A percentile compares a stretch with the other conserved stretches of the same genome.
Conservation (phyloP, 2,329 filamentous ascomycete genomes). For the Monosporascus sp. region DNA sequence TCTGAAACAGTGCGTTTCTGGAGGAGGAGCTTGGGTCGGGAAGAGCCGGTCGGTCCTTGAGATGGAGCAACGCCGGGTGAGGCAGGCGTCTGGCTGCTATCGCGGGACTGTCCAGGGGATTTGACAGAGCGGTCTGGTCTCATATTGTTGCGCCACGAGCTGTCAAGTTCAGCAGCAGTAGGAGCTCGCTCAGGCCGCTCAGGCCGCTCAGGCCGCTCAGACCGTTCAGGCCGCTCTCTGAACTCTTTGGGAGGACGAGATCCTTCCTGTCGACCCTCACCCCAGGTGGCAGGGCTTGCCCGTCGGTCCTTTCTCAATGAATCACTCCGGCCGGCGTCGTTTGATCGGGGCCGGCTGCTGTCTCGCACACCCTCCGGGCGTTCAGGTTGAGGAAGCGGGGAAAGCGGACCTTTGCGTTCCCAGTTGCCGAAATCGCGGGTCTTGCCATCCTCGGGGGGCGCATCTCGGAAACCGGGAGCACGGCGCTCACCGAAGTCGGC, state of each 20-base stretch:
- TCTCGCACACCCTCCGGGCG: constrained; percentile 46
- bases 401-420: constrained; percentile 90
- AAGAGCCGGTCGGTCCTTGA: constrained; percentile 48
- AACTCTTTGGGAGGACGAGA: constrained; percentile 77
- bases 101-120: constrained; percentile 62
- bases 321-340: constrained; percentile 55
- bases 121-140: constrained; percentile 66
- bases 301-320: constrained; percentile 57
- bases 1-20: constrained; percentile 88
- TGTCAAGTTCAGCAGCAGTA: constrained; percentile 88
- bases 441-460: constrained; percentile 68
- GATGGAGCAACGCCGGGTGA: constrained; percentile 55
- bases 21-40: constrained; percentile 80
- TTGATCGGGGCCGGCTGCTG: constrained; percentile 46
- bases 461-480: constrained; percentile 57
- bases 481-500: constrained; percentile 61
- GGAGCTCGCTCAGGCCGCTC: constrained; percentile 61
- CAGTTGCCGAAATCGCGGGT: constrained; percentile 80
- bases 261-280: constrained; percentile 68
- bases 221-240: constrained; percentile 66
- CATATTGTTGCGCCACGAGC: constrained; percentile 90
- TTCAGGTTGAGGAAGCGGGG: constrained; percentile 57
- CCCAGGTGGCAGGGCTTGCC: constrained; percentile 71
- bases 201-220: constrained; percentile 53
- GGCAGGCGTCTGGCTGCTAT: constrained; percentile 70